Percentiles rank a stretch among this genome's conserved stretches.
Conservation (phyloP, 345 rosid species). For the Geranium rotundifolium region DNA sequence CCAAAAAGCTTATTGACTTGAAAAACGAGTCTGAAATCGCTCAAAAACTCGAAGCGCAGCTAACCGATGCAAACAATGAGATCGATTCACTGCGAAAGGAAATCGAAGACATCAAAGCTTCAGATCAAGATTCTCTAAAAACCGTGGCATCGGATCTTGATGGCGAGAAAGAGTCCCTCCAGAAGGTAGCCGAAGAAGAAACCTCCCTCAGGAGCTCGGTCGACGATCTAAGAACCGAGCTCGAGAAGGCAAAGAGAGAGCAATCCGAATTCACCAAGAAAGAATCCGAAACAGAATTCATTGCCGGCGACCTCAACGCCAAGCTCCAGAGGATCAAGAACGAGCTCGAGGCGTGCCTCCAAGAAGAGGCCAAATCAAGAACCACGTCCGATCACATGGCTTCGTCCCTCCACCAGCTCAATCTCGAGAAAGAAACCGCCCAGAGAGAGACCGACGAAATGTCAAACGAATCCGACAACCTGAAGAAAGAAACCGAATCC, state of each 20-base stretch:
- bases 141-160: constrained; percentile 59
- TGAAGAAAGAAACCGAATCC: constrained; percentile 40
- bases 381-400: constrained; percentile 30
- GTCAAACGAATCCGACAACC: constrained; percentile 18
- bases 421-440: constrained; percentile 33
- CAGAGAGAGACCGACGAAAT: constrained; percentile 44
- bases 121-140: constrained; percentile 66
- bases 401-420: constrained; percentile 19
- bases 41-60: constrained; percentile 46
- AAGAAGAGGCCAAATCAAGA: constrained; percentile 54
- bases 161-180: constrained; percentile 75
- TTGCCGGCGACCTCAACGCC: constrained; percentile 71
- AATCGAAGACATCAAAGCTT: constrained; percentile 63
- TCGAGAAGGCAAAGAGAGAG: constrained; percentile 65
- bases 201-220: constrained; percentile 41
- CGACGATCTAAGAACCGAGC: constrained; percentile 59
- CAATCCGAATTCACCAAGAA: constrained; percentile 58
- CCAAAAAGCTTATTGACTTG: constrained; percentile 38
- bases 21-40: constrained; percentile 61
- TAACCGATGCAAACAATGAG: constrained; percentile 49
- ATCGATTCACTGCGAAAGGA: constrained; percentile 47
- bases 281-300: constrained; percentile 73
- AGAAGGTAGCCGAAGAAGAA: constrained; percentile 68
- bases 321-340: constrained; percentile 61
- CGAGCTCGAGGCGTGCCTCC: constrained; percentile 63